Conservation (phyloP, 441 rosid genomes). For the Brassica balearica region DNA sequence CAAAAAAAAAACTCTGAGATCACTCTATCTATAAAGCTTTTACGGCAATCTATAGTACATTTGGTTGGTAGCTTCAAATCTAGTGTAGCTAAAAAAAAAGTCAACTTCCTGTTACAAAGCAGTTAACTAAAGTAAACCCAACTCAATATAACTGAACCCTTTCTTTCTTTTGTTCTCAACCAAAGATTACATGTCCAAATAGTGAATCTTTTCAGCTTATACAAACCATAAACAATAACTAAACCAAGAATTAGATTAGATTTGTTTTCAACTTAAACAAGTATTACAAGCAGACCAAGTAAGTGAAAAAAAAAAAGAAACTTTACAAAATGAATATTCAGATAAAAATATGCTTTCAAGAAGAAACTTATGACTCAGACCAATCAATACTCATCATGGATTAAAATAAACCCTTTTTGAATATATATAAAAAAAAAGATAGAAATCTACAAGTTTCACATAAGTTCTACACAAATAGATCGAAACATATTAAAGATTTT, state of each 20-base stretch:
- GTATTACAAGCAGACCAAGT: conserved; percentile 16
- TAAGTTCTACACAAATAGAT: conserved; percentile 18
- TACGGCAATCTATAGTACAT: conserved; percentile 19
- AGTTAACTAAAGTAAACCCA: conserved; percentile 21
- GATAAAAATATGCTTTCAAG: conserved; percentile 27
- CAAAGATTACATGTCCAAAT: background rate
- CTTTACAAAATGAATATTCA: conserved; percentile 35
- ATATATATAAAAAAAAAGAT: conserved; percentile 15
- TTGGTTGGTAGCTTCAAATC: conserved; percentile 16
- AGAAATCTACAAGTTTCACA: conserved; percentile 10
- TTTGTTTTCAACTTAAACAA: conserved; percentile 22
- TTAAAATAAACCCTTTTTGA: conserved; percentile 10
- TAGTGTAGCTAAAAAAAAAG: conserved; percentile 1
- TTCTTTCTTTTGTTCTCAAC: background rate
- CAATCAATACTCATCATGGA: conserved; percentile 6
- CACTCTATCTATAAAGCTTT: background rate
- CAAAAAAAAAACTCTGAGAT: background rate
- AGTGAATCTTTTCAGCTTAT: background rate
- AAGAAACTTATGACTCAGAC: conserved; percentile 25
- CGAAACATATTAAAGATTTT: background rate
- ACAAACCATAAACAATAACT: background rate
- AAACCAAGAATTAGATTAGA: conserved; percentile 28
- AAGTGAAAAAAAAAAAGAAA: background rate
- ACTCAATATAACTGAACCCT: conserved; percentile 16
- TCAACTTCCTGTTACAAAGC: conserved; percentile 9